A percentile compares a stretch with the other conserved stretches of the same genome.
phyloP scores from a whole-genome alignment of 805 yeast species.

The Priceomyces carsonii region DNA sequence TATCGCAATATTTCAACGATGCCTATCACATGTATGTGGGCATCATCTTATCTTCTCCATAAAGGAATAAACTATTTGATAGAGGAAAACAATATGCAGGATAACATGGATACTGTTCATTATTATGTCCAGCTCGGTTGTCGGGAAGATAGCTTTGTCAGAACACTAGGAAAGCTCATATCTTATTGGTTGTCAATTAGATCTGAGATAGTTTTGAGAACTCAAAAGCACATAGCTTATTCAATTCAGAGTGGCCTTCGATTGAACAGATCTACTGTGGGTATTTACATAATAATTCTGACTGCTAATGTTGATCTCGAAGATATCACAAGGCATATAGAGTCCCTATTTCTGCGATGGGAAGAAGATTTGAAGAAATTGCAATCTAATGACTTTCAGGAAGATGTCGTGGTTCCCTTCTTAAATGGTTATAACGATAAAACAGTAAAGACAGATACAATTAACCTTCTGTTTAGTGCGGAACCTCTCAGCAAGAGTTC shows the following conservation, averaged over 20 bases:
- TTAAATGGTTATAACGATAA: conserved; percentile 15
- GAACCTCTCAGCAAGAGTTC: conserved; percentile 30
- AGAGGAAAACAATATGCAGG: conserved; percentile 37
- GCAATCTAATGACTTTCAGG: conserved; percentile 36
- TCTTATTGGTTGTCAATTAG: conserved; percentile 48
- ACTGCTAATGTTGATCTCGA: conserved; percentile 48
- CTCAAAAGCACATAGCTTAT: conserved; percentile 62
- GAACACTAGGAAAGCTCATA: conserved; percentile 47
- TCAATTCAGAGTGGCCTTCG: conserved; percentile 58
- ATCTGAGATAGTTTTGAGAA: conserved; percentile 50
- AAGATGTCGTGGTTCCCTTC: conserved; percentile 37
- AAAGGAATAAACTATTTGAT: conserved; percentile 22
- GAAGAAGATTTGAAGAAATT: conserved; percentile 28
- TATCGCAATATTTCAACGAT: conserved; percentile 17
- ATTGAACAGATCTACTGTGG: conserved; percentile 50
- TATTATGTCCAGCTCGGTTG: conserved; percentile 60
- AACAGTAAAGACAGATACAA: conserved; percentile 7
- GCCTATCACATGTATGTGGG: conserved; percentile 12
- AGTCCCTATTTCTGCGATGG: conserved; percentile 47
- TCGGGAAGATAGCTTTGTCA: conserved; percentile 31
- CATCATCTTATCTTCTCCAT: conserved; percentile 34
- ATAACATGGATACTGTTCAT: conserved; percentile 53
- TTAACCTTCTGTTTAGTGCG: conserved; percentile 21
- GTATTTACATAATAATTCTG: conserved; percentile 58
- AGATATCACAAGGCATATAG: conserved; percentile 45